phyloP scores from a whole-genome alignment of 2,329 filamentous ascomycete genomes.

The Cercospora sesami region DNA sequence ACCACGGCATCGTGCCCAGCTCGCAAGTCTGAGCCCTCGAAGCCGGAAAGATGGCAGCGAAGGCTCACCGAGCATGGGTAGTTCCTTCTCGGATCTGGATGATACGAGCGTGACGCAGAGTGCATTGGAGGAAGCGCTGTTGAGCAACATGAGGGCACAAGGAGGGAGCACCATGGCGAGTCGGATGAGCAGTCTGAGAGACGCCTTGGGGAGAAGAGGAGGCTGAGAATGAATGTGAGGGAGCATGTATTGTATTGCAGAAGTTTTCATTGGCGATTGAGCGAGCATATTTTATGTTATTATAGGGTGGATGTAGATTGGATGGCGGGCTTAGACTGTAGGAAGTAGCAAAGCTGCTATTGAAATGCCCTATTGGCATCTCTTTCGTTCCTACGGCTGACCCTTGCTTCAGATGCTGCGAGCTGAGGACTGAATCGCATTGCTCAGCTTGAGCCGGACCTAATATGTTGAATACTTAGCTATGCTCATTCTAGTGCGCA shows the following conservation, averaged over 20 bases:
- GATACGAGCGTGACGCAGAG: slow-evolving; percentile 80
- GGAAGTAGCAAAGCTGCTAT: not conserved
- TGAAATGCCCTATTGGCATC: not conserved
- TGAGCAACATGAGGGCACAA: slow-evolving; percentile 66
- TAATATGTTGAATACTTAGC: not conserved
- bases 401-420: not conserved
- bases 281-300: not conserved
- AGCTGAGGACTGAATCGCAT: not conserved
- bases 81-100: slow-evolving; percentile 83
- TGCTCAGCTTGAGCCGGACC: not conserved
- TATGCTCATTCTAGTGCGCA: not conserved
- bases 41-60: slow-evolving; percentile 65
- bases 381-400: not conserved
- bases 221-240: not conserved
- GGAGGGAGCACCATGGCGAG: slow-evolving; percentile 37
- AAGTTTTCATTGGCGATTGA: not conserved
- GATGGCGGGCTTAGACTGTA: not conserved
- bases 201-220: slow-evolving; percentile 25
- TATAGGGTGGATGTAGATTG: not conserved
- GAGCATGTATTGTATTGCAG: no score
- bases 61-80: slow-evolving; percentile 76
- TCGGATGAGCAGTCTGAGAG: slow-evolving; percentile 60
- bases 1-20: slow-evolving; percentile 60
- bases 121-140: slow-evolving; percentile 73
- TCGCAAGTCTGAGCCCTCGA: slow-evolving; percentile 57